Evolutionary conservation across 345 rosid genomes (phyloP), one percentile per base, ranked within the genome.

Genomic region (Populus davidiana): DNA sequence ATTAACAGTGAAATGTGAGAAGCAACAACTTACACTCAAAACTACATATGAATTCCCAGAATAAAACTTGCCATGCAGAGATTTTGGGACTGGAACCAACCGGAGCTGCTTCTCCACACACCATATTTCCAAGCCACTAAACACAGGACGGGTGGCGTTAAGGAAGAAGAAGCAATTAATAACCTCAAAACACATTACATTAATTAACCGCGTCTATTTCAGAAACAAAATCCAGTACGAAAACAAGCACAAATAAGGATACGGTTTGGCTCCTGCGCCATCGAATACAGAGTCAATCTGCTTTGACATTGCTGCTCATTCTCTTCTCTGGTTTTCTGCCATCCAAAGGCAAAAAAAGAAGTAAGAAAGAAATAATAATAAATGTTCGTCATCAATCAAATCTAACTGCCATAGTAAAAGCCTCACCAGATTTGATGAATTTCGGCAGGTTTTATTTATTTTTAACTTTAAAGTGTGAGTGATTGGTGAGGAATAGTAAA

Each of bases 121-220:
- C 97, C 98, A 94, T 62, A 94, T 90, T 81, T 94, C 93, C 79
- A 92, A 50, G 47, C 97, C 98, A 69, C 97, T 92, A 76, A 50
- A 38, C 70, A 75, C 2, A 71, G 73, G 33, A 36, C 27, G n/a
- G 27, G 0, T 63, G 2, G 1, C 17, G 62, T 54, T 38, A 83
- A 84, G 69, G 77, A 81, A 44, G 67, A 69, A 78, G 43, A 31
- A 71, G 9, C 52, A 6, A 50, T 50, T 50, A 50, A 50, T 18
- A 18, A 18, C 20, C 59, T 50, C n/a, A 50, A 2, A 6, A 50
- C 2, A 18, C 20, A 50, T 18, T 6, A 50, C n/a, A 50, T 50
- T 18, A 50, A 50, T 6, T 50, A 50, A 50, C 18, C 18, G 2
- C 20, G 18, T 0, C 2, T 49, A 16, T 17, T 5, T 67, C 3